Evolutionary conservation across 2,329 filamentous ascomycete genomes (phyloP), one percentile per base, ranked within the genome.

Genomic region (Aureobasidium sp.): DNA sequence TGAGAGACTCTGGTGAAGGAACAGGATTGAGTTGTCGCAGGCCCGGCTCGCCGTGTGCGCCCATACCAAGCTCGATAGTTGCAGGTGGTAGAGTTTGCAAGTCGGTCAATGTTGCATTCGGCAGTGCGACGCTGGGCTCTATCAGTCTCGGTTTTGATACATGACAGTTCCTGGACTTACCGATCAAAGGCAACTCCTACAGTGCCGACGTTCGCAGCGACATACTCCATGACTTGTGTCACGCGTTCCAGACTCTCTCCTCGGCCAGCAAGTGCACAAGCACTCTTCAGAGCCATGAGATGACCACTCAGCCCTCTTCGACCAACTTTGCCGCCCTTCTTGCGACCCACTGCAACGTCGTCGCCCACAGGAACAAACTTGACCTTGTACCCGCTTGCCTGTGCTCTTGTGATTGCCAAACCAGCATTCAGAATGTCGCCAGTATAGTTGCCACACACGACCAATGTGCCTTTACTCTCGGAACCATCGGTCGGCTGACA

Each of bases 11-110:
- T 1, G 71, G 69, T 2, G 68, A 64, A 1, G 73, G 72, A n/a
- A 74, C 66, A 0, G 72, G 84, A 0, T 80, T 81, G 20, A 86
- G 70, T 70, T 83, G 84, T 68, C 76, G 77, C 68, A 84, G 81
- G 0, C 75, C 85, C 0, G 85, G 85, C 71, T 88, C 85, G 68
- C 87, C 87, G 70, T 88, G 86, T 15, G 84, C 84, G 0, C 86
- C 85, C 25, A 85, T 87, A 3, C 86, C 85, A n/a, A 87, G 76
- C 70, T 86, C 85, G 39, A 87, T 71, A 62, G 84, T 83, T 61
- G 83, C 72, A 1, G 73, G 70, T 11, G 72, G 74, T 2, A 86
- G 76, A 17, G 73, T 77, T 66, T 86, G 83, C 67, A 84, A 84
- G 66, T 85, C 84, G 55, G 85, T 84, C 31, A 87, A 75, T 0